Conservation (phyloP, 495 filamentous ascomycete species). For the Neurospora tetraspora region DNA sequence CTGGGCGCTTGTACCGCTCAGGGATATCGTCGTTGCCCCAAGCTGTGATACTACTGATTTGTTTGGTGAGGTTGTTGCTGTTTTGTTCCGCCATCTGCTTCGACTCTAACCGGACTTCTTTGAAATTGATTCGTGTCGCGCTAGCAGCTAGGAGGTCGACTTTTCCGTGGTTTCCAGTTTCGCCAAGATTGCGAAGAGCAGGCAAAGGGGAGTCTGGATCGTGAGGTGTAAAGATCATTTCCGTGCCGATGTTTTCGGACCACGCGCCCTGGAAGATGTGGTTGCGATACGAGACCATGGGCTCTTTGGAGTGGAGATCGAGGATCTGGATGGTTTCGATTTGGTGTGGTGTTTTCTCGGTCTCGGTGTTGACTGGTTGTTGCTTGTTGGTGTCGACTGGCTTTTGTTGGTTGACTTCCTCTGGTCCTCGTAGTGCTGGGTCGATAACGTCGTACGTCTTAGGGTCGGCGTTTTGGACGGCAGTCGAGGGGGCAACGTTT, state of each 20-base stretch:
- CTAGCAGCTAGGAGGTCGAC: slow-evolving; percentile 56
- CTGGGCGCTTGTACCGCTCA: slow-evolving; percentile 21
- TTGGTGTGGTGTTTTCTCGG: slow-evolving; percentile 7
- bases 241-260: slow-evolving; percentile 69
- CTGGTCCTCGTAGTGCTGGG: slow-evolving; percentile 4
- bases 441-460: slow-evolving; percentile 4
- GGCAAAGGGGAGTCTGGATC: slow-evolving; percentile 28
- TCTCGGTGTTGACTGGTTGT: slow-evolving; percentile 11
- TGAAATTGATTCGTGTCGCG: slow-evolving; percentile 36
- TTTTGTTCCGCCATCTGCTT: slow-evolving; percentile 4
- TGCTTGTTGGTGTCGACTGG: neutral
- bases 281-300: slow-evolving; percentile 64
- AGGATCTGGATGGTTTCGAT: slow-evolving; percentile 56
- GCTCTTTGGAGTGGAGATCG: slow-evolving; percentile 61
- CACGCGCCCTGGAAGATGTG: slow-evolving; percentile 67
- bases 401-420: neutral
- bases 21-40: slow-evolving; percentile 14
- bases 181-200: slow-evolving; percentile 32
- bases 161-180: slow-evolving; percentile 13
- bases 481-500: neutral
- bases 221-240: slow-evolving; percentile 56
- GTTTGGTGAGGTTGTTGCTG: slow-evolving; percentile 1
- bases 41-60: neutral
- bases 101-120: slow-evolving; percentile 12
- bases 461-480: slow-evolving; percentile 1